These are phyloP conservation scores for Sporothrix curviconia DNA, from an alignment of 2,329 filamentous ascomycete species.

Conservation along the genomic window DNA sequence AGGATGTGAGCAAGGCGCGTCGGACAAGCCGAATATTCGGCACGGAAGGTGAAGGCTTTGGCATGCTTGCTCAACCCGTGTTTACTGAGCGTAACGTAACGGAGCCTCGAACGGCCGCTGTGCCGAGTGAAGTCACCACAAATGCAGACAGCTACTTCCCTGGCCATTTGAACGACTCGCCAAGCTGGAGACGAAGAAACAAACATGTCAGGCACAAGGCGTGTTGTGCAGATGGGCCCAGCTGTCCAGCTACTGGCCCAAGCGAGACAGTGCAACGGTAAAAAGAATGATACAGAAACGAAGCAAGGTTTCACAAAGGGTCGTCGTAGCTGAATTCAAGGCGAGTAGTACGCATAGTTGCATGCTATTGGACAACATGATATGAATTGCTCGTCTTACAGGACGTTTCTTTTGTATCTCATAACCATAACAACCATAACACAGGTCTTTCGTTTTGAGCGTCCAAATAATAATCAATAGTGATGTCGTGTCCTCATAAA, in stretches of 20 bases:
- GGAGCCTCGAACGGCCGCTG: no score
- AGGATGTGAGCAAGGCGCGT: no score
- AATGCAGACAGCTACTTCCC: no score
- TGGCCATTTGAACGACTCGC: not conserved
- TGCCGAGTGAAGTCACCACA: no score
- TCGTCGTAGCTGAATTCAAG: no score
- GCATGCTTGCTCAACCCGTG: no score
- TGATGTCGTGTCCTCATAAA: conserved; percentile 1
- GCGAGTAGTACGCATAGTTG: no score
- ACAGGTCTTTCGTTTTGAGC: not conserved
- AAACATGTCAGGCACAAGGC: not conserved
- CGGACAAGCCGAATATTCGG: no score
- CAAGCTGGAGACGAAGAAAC: not conserved
- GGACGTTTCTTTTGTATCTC: not conserved
- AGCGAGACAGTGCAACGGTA: not conserved
- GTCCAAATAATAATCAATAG: not conserved
- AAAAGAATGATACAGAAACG: not conserved
- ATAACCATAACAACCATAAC: not conserved
- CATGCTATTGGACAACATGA: not conserved
- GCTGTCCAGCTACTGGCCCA: no score
- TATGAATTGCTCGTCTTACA: not conserved
- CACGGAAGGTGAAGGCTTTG: no score
- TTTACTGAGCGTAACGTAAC: no score
- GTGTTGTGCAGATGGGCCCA: not conserved
- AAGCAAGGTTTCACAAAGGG: not conserved